Percentiles rank a stretch among this genome's conserved stretches.
These are phyloP conservation scores for Colletotrichum lupini DNA, from an alignment of 2,329 filamentous ascomycete genomes.

Conservation along the genomic window DNA sequence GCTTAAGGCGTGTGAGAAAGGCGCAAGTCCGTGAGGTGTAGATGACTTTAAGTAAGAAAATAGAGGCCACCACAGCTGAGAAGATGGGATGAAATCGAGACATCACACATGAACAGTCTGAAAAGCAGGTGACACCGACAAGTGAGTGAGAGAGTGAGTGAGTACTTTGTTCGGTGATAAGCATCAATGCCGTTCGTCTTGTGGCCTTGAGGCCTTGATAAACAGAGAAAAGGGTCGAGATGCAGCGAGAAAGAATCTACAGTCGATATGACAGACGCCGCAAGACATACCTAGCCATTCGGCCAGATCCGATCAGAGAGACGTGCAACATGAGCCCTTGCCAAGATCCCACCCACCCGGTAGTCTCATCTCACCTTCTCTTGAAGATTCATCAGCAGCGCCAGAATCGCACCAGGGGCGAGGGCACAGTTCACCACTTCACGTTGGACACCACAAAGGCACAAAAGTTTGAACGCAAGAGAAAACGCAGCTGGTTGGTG, in stretches of 20 bases:
- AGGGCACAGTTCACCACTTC: not conserved
- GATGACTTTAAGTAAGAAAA: not conserved
- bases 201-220: not conserved
- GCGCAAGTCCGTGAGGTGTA: not conserved
- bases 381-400: not conserved
- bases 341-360: not conserved
- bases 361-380: not conserved
- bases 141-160: no score
- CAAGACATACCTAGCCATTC: not conserved
- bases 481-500: conserved; percentile 32
- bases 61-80: not conserved
- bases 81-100: not conserved
- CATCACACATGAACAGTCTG: not conserved
- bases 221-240: not conserved
- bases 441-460: not conserved
- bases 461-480: not conserved
- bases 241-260: not conserved
- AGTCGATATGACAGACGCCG: not conserved
- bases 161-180: not conserved
- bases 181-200: not conserved
- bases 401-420: not conserved
- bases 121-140: not conserved
- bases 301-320: not conserved
- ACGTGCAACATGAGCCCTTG: not conserved
- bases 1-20: not conserved